Base-by-base conservation (phyloP, 2,329 filamentous ascomycete species). In the Raffaelea deltoideospora region DNA sequence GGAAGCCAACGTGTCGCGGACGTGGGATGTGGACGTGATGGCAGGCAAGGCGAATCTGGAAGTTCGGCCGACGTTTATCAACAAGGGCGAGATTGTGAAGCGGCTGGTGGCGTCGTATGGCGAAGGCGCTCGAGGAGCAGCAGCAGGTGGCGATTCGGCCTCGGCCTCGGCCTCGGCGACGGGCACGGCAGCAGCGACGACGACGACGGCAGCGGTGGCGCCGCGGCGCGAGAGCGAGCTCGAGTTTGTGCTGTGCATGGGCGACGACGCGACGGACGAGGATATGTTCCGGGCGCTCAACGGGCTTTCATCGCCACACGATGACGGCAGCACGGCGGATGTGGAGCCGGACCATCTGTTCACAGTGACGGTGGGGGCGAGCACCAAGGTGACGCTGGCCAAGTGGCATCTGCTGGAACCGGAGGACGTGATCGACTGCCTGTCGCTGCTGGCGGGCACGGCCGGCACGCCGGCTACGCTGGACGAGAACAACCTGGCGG, bases 221-320 rank as follows among this genome's bases (percentile, higher is more conserved):
- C 20, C 31, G 15, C 17, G 13, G 19, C 19, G 21, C 5, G 50
- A 51, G 5, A 58, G 74, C 35, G 69, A 71, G 37, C 72, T 87
- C 0, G 85, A 88, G 47, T 95, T 96, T 51, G 76, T 92, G 10
- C 67, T 96, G 35, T 98, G 90, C 57, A 63, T 87, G 42, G 90
- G 90, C 30, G 90, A 98, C 56, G 90, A 98, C 52, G 92, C 90
- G 48, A 98, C 90, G 6, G 90, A 98, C 53, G 90, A 98, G 68
- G 88, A 93, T 78, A 77, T 78, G 74, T 96, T 96, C 72, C 81
- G 84, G 38, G 79, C 85, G 13, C 68, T 96, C 31, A 76, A 76
- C 48, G 64, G 60, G 1, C 54, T 70, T 5, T 67, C 64, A 2
- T 67, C 47, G 0, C 46, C 51, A 9, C 32, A 44, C 21, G 43